Evolutionary conservation across 73 alveolate genomes (phyloP), one percentile per base, ranked within the genome.

Genomic region (Paramecium sonneborni): DNA sequence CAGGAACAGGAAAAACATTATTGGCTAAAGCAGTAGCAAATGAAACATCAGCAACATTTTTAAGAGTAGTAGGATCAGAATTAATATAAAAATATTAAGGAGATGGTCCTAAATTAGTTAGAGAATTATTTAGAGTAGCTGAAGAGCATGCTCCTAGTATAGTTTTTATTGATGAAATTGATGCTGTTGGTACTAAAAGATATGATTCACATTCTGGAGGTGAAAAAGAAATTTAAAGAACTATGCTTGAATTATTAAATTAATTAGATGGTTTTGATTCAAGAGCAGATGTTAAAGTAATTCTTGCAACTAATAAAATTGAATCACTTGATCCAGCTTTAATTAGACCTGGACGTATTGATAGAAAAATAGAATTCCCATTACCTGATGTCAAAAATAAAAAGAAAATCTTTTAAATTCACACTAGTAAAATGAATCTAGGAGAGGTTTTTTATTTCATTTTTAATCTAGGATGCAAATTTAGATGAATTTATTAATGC

Each of bases 21-120:
- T 94, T 98, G 28, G 99, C 99, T 48, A 98, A 98, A 95, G 99
- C 99, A 2, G 99, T 98, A 3, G 99, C 99, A 11, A 98, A 97
- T 86, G 99, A 98, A 92, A 98, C 99, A 1, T 96, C 99, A 38
- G 99, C 99, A 18, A 97, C 99, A 11, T 98, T 98, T 95, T 95
- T 98, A 74, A 96, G 99, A 95, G 99, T 98, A 55, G 99, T 97
- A 35, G 99, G 99, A 11, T 95, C 99, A 6, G 99, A 98, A 93
- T 95, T 98, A 69, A 98, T 98, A 32, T 98, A 98, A 95, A 98
- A 98, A 93, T 97, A 97, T 88, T 93, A 97, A 14, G 99, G 99
- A 84, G 99, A 98, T 67, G 99, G 99, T 6, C 76, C 96, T 97
- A 86, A 86, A 86, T 48, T 85, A 9, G 92, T 95, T 18, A 94